Conservation (phyloP, 352 stramenopile species). For the Aphanomyces stellatus region DNA sequence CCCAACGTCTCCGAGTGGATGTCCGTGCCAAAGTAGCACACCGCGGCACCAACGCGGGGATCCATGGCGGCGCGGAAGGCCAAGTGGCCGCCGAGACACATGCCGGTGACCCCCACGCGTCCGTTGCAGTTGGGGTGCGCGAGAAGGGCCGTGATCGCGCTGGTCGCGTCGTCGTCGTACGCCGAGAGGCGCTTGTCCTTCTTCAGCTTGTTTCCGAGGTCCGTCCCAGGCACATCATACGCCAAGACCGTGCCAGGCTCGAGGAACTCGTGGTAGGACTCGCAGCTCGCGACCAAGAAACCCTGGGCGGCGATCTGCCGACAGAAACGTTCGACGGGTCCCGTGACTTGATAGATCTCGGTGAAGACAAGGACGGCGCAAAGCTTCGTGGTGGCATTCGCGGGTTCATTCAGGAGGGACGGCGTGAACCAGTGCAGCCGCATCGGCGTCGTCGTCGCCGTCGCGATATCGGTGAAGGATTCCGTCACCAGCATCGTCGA, state of each 20-base stretch:
- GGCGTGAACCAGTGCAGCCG: constrained; percentile 5
- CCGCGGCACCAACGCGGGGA: constrained; percentile 3
- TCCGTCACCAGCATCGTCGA: neutral
- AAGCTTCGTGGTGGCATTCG: neutral
- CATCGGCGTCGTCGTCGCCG: constrained; percentile 4
- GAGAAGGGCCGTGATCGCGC: neutral
- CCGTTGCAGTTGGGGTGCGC: constrained; percentile 13
- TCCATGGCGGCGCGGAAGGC: constrained; percentile 16
- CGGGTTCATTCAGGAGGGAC: neutral
- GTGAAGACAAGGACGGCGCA: constrained; percentile 9
- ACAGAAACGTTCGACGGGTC: constrained; percentile 1
- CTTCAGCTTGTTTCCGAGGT: constrained; percentile 15
- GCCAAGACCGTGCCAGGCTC: constrained; percentile 12
- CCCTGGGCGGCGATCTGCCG: constrained; percentile 12
- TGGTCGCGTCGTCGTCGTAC: constrained; percentile 10
- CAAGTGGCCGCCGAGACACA: constrained; percentile 18
- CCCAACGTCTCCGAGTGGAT: constrained; percentile 12
- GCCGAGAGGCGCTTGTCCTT: constrained; percentile 9
- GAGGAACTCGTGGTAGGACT: constrained; percentile 15
- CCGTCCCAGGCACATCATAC: constrained; percentile 11
- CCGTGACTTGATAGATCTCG: constrained; percentile 17
- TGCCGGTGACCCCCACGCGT: constrained; percentile 1
- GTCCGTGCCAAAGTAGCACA: constrained; percentile 16
- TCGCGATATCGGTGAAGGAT: neutral
- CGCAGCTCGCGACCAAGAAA: constrained; percentile 2